Percentiles rank a stretch among this genome's conserved stretches.
Evolutionary conservation across 2,329 filamentous ascomycete genomes (phyloP).

Genomic region (Coniella lustricola): DNA sequence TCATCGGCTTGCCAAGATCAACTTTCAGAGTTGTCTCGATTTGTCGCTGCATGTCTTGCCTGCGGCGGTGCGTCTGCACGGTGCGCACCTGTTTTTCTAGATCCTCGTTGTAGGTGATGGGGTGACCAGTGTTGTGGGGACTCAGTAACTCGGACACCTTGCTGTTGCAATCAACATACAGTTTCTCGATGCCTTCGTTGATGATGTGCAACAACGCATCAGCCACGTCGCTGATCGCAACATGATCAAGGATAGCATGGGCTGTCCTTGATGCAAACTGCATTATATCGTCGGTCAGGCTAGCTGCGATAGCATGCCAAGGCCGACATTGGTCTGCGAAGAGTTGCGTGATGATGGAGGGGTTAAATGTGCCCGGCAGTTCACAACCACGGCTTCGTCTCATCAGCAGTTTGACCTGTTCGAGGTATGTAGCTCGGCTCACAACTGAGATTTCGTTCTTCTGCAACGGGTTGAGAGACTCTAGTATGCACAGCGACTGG

Average conservation of each 20-base stretch:
- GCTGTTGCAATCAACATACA: conserved; percentile 16
- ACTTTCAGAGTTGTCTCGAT: too few relatives aligned
- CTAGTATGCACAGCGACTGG: conserved; percentile 29
- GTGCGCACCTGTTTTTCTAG: conserved; percentile 29
- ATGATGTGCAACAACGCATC: conserved; percentile 17
- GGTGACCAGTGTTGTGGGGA: conserved; percentile 24
- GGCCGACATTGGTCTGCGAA: conserved; percentile 27
- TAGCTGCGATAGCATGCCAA: conserved; percentile 21
- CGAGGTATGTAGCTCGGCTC: conserved; percentile 17
- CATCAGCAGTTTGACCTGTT: conserved; percentile 23
- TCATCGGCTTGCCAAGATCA: too few relatives aligned
- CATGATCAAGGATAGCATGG: conserved; percentile 18
- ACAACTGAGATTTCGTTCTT: conserved; percentile 10
- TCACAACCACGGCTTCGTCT: conserved; percentile 25
- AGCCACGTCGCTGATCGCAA: conserved; percentile 10
- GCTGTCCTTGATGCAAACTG: conserved; percentile 16
- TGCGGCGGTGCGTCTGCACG: conserved; percentile 15
- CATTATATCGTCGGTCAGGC: conserved; percentile 18
- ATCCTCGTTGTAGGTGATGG: conserved; percentile 34
- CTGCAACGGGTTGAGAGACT: neutral
- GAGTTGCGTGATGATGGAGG: conserved; percentile 26
- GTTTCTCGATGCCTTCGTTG: conserved; percentile 18
- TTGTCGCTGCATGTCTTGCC: conserved; percentile 5
- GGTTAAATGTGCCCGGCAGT: conserved; percentile 29
- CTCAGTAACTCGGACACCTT: conserved; percentile 24